Evolutionary conservation across 306 rosid genomes (phyloP).

Genomic region (Rubus idaeus): DNA sequence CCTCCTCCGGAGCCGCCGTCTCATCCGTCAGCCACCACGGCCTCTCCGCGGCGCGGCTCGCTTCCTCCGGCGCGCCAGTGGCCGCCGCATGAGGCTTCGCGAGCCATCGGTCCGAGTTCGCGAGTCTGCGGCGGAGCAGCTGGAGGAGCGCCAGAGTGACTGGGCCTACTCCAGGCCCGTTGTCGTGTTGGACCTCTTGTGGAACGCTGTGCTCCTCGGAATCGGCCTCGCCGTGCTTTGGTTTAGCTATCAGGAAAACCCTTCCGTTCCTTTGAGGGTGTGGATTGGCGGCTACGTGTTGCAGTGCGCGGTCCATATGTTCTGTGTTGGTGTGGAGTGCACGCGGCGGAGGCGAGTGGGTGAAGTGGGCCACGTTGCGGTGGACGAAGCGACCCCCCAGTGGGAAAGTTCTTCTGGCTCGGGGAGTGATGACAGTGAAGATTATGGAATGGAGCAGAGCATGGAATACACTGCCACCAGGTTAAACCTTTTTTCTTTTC

Average conservation of each 20-base stretch:
- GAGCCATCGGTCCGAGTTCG: slow-evolving; percentile 84
- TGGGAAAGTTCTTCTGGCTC: slow-evolving; percentile 58
- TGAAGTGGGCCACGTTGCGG: background rate
- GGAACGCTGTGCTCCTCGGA: slow-evolving; percentile 66
- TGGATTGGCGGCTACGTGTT: slow-evolving; percentile 75
- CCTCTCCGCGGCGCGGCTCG: slow-evolving; percentile 60
- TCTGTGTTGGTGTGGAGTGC: slow-evolving; percentile 55
- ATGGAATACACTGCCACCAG: slow-evolving; percentile 40
- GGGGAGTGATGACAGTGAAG: slow-evolving; percentile 65
- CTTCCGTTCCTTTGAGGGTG: slow-evolving; percentile 66
- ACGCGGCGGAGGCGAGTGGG: slow-evolving; percentile 35
- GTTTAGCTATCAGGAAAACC: slow-evolving; percentile 51
- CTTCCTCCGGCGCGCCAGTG: slow-evolving; percentile 71
- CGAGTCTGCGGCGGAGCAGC: slow-evolving; percentile 92
- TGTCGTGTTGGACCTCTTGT: slow-evolving; percentile 59
- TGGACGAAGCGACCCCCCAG: slow-evolving; percentile 19
- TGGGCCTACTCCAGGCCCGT: slow-evolving; percentile 93
- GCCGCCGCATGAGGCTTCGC: slow-evolving; percentile 78
- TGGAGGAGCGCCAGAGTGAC: slow-evolving; percentile 89
- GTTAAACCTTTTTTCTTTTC: slow-evolving; percentile 19
- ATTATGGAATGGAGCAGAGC: slow-evolving; percentile 29
- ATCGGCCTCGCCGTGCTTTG: slow-evolving; percentile 46
- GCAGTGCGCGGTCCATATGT: slow-evolving; percentile 62
- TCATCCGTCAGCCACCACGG: slow-evolving; percentile 38
- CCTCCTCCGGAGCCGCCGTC: slow-evolving; percentile 45